Percentiles rank a stretch among this genome's conserved stretches.
Evolutionary conservation across 2,329 filamentous ascomycete genomes (phyloP).

Genomic region (Xenoacremonium recifei): DNA sequence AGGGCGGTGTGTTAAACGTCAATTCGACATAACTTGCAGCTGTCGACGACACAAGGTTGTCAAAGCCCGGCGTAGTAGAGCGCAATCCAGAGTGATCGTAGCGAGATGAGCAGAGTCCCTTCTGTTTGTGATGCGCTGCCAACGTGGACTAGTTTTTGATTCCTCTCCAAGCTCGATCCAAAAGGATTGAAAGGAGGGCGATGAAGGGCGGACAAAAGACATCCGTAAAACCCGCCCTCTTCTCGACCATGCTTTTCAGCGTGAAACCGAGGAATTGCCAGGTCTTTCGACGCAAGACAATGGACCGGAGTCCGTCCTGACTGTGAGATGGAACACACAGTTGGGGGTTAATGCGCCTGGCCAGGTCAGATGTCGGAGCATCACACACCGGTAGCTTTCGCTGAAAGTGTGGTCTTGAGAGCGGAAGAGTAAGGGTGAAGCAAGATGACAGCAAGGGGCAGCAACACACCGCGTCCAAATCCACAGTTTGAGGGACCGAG

Average conservation of each 20-base stretch:
- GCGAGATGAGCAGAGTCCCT: conserved; percentile 44
- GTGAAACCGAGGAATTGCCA: conserved; percentile 45
- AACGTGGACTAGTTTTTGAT: conserved; percentile 93
- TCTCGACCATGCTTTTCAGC: conserved; percentile 47
- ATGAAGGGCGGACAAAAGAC: conserved; percentile 83
- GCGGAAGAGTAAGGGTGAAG: conserved; percentile 27
- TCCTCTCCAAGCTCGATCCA: conserved; percentile 63
- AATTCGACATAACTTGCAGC: conserved; percentile 11
- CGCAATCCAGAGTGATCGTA: conserved; percentile 9
- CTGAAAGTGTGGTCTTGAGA: conserved; percentile 42
- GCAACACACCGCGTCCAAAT: conserved; percentile 9
- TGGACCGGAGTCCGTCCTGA: conserved; percentile 48
- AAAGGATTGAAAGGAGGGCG: conserved; percentile 57
- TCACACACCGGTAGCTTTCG: conserved; percentile 44
- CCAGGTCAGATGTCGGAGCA: conserved; percentile 44
- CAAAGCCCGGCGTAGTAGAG: conserved; percentile 16
- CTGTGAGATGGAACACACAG: conserved; percentile 42
- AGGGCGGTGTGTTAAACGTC: conserved; percentile 11
- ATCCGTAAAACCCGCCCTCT: conserved; percentile 87
- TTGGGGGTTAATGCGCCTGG: conserved; percentile 57
- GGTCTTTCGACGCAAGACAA: conserved; percentile 27
- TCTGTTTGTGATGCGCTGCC: conserved; percentile 81
- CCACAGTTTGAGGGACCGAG: conserved; percentile 41
- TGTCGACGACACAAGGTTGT: conserved; percentile 16
- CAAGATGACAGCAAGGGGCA: conserved; percentile 18